Evolutionary conservation across 371 early-diverging fungal species (phyloP), one percentile per base, ranked within the genome.

Genomic region (Mortierella sp.): DNA sequence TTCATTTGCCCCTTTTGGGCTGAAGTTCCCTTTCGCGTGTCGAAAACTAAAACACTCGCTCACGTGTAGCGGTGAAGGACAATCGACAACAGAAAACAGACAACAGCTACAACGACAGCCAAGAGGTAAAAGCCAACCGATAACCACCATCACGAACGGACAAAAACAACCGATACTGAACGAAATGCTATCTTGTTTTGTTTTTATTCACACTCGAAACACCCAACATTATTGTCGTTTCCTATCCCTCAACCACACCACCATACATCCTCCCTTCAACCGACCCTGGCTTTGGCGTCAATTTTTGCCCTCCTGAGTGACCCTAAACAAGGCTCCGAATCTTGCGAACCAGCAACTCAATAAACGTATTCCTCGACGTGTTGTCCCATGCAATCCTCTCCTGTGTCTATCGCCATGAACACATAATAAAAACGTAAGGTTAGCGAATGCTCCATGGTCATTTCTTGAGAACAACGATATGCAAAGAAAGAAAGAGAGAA

Each of bases 261-360:
- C 29, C 22, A 19, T 22, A 53, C 55, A 14, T 31, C 8, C 44
- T 45, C 37, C 24, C 40, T 55, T 63, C 48, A 40, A 5, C 39
- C 48, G 19, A 16, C 29, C 44, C 9, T 24, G 50, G 22, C 40
- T 13, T 22, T 39, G 44, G 5, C 41, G 26, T 45, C 50, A 37
- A 37, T 50, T 40, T 66, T 19, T 76, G 48, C 48, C 39, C 66
- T 45, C 64, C 71, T 55, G 74, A 80, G 22, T 50, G 71, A 50
- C 85, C 88, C 68, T 86, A 83, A 9, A 90, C 77, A 47, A 90
- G 83, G 8, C 85, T 77, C 44, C 87, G 87, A 64, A 90, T 86
- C 40, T 88, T 82, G 1, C 88, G 79, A 0, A 86, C 78, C 24
- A 91, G 77, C 83, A 91, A 82, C 67, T 88, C 89, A 41, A 91